Evolutionary conservation across 345 rosid species (phyloP).

Genomic region (Populus nigra): DNA sequence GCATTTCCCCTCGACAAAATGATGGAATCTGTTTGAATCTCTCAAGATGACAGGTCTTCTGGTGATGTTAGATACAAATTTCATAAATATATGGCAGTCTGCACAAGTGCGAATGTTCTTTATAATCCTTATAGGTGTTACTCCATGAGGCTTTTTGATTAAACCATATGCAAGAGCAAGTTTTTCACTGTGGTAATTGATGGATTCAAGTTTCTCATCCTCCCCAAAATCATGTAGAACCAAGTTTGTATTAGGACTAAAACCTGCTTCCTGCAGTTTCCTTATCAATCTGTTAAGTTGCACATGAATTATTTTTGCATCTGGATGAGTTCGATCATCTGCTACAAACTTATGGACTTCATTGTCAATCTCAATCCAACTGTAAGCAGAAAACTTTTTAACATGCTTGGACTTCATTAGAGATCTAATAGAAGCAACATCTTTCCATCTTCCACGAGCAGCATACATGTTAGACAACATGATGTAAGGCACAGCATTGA

Average conservation of each 20-base stretch:
- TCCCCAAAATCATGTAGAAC: constrained; percentile 54
- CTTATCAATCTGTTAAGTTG: constrained; percentile 39
- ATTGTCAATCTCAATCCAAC: constrained; percentile 54
- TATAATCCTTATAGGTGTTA: constrained; percentile 48
- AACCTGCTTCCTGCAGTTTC: constrained; percentile 46
- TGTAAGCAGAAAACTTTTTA: constrained; percentile 56
- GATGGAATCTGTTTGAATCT: constrained; percentile 63
- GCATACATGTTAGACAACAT: constrained; percentile 64
- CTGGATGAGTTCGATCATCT: constrained; percentile 54
- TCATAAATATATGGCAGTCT: constrained; percentile 64
- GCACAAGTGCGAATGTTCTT: constrained; percentile 63
- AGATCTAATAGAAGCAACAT: constrained; percentile 51
- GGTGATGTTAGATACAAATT: constrained; percentile 36
- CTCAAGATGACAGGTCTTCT: constrained; percentile 45
- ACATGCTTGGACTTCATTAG: constrained; percentile 52
- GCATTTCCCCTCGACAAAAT: constrained; percentile 54
- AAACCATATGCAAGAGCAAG: constrained; percentile 58
- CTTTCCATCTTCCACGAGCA: constrained; percentile 54
- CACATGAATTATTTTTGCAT: constrained; percentile 39
- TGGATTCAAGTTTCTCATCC: constrained; percentile 51
- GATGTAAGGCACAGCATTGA: constrained; percentile 54
- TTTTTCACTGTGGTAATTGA: constrained; percentile 60
- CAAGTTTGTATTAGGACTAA: constrained; percentile 36
- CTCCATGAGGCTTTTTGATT: constrained; percentile 37
- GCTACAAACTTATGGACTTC: constrained; percentile 57